Evolutionary conservation across 1,284 basidiomycete species (phyloP).

Genomic region (Cutaneotrichosporon arboriforme): DNA sequence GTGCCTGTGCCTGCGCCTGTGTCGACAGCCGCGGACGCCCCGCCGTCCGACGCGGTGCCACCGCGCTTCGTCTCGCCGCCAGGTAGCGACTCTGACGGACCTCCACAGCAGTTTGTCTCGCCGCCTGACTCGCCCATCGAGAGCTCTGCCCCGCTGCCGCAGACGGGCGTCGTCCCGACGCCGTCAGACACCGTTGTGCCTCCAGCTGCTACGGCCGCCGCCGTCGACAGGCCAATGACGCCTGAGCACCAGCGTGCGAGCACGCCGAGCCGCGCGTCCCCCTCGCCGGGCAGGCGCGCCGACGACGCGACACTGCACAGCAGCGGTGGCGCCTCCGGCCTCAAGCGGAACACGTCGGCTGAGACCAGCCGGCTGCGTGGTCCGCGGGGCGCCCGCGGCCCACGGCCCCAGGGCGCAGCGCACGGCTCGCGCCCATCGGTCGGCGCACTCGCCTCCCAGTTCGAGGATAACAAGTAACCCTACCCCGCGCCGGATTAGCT

Average conservation of each 20-base stretch:
- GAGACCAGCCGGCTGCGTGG: conserved; percentile 49
- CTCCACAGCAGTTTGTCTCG: background rate
- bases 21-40: background rate
- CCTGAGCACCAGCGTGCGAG: conserved; percentile 11
- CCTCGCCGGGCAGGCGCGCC: conserved; percentile 8
- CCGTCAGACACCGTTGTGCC: conserved; percentile 11
- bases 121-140: background rate
- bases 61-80: background rate
- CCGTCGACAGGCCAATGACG: conserved; percentile 13
- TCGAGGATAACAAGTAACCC: conserved; percentile 21
- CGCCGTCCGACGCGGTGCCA: background rate
- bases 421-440: conserved; percentile 26
- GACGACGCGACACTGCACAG: conserved; percentile 25
- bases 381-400: conserved; percentile 39
- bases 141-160: conserved; percentile 22
- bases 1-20: conserved; percentile 30
- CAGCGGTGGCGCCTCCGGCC: conserved; percentile 23
- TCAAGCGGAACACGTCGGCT: conserved; percentile 50
- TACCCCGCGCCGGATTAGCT: too few relatives aligned
- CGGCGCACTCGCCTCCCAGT: conserved; percentile 28
- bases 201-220: conserved; percentile 2
- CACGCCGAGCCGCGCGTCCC: conserved; percentile 12
- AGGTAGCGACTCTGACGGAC: background rate
- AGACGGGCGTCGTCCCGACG: conserved; percentile 15
- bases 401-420: conserved; percentile 27